Evolutionary conservation across 371 early-diverging fungal species (phyloP).

Genomic region (Amoeboaphelidium occidentale): DNA sequence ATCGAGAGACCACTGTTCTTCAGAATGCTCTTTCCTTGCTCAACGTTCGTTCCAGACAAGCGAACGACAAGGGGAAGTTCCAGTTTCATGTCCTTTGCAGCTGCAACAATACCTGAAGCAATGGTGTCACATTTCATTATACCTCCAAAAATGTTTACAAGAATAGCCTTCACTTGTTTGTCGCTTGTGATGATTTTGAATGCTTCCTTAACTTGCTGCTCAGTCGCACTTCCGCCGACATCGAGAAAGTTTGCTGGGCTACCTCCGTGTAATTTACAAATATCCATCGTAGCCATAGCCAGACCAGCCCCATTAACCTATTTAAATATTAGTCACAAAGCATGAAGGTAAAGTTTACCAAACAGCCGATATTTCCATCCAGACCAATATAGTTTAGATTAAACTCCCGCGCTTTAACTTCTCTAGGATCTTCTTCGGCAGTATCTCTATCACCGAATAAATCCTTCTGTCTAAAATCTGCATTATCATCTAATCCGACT

Average conservation of each 20-base stretch:
- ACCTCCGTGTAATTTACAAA: conserved; percentile 93
- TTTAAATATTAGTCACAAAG: conserved; percentile 1
- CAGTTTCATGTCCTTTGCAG: conserved; percentile 65
- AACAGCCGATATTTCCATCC: conserved; percentile 63
- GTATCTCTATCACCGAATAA: conserved; percentile 55
- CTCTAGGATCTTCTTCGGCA: conserved; percentile 88
- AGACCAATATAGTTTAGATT: conserved; percentile 96
- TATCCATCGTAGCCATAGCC: conserved; percentile 98
- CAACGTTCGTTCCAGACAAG: conserved; percentile 72
- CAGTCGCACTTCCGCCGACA: conserved; percentile 90
- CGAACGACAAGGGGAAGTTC: conserved; percentile 79
- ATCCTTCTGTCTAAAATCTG: conserved; percentile 85
- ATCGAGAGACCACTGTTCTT: conserved; percentile 70
- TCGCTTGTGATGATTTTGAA: conserved; percentile 95
- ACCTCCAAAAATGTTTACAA: conserved; percentile 97
- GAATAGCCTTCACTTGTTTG: conserved; percentile 61
- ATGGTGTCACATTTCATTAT: conserved; percentile 97
- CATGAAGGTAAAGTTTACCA: conserved; percentile 11
- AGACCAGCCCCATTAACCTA: conserved; percentile 93
- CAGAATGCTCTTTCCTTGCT: conserved; percentile 65
- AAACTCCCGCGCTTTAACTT: conserved; percentile 84
- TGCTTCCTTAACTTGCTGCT: conserved; percentile 87
- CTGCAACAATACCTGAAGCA: conserved; percentile 91
- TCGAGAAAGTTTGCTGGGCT: conserved; percentile 96
- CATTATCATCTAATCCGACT: conserved; percentile 95